Evolutionary conservation across 108 stramenopile genomes (phyloP), one percentile per base, ranked within the genome.

Genomic region (Fragilaria radians): DNA sequence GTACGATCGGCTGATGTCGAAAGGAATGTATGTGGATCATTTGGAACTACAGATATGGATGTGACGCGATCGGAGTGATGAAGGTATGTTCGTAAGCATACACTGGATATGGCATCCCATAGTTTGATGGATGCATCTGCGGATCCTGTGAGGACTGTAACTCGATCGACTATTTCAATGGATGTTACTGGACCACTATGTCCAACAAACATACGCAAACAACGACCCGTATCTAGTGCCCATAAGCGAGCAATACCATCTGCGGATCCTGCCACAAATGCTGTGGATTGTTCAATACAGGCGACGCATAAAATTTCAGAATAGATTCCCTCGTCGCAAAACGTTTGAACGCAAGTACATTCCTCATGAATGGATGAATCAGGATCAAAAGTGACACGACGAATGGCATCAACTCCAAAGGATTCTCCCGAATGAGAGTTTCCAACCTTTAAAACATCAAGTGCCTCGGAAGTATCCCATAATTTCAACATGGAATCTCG

Each of bases 101-200:
- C 31, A 9, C 51, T 58, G 18, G 73, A 66, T 9, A 64, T 42
- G 14, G 47, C 64, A 26, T 74, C 67, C 72, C 72, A 78, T 11
- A 74, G 51, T 34, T 48, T 59, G 32, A 70, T 61, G 29, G 65
- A 67, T 0, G 23, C 29, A 33, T 74, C 77, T 18, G 54, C 27
- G 3, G 61, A 59, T 3, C 61, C 77, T 1, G 72, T 73, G 26
- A 78, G 50, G 52, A 74, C 21, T 26, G 66, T 66, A 26, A 32
- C 52, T 2, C 49, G 22, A 22, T 72, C 71, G 11, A 67, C 45
- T 1, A 65, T 46, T 21, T 31, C 54, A 36, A 72, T 28, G 18
- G 50, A 28, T 24, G 47, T 53, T 22, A 72, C 66, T 1, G 66
- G 36, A 14, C 30, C 65, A 0, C 1, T 24, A 52, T 72, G 71